Evolutionary conservation across 83 land plant species (phyloP).

Genomic region (Diphasiastrum complanatum): DNA sequence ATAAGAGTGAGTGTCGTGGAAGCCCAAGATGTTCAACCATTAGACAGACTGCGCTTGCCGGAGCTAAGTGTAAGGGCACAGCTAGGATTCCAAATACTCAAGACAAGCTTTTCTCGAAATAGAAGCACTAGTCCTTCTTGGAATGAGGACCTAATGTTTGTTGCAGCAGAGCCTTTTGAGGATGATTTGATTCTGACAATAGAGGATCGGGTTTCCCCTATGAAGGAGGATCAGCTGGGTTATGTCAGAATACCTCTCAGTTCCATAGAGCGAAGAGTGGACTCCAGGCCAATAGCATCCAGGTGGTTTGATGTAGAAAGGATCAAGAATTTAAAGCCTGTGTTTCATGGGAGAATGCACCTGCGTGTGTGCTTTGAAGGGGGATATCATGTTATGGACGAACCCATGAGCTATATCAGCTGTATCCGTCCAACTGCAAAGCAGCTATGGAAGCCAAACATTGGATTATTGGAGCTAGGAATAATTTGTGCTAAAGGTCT

Average conservation of each 20-base stretch:
- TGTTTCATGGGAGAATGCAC: conserved; percentile 5
- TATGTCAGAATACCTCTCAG: not conserved
- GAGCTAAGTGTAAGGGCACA: conserved; percentile 15
- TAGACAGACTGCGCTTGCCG: not conserved
- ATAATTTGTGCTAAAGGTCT: not conserved
- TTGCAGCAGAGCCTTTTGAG: conserved; percentile 24
- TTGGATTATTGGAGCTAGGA: conserved; percentile 6
- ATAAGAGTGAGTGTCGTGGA: conserved; percentile 16
- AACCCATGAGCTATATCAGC: not conserved
- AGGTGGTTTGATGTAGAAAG: conserved; percentile 3
- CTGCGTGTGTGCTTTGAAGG: conserved; percentile 12
- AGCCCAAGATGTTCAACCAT: conserved; percentile 14
- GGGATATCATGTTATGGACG: conserved; percentile 13
- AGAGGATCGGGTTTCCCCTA: not conserved
- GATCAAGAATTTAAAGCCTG: not conserved
- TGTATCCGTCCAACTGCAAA: conserved; percentile 3
- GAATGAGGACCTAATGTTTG: conserved; percentile 20
- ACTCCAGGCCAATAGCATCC: conserved; percentile 2
- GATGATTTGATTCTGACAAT: conserved; percentile 14
- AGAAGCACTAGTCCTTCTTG: conserved; percentile 20
- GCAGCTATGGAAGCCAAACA: conserved; percentile 1
- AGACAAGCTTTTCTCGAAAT: conserved; percentile 9
- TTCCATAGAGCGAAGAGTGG: not conserved
- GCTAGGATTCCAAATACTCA: conserved; percentile 18
- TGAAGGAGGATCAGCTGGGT: conserved; percentile 7